phyloP scores from a whole-genome alignment of 257 asterid genomes.

The Paulownia fortunei region DNA sequence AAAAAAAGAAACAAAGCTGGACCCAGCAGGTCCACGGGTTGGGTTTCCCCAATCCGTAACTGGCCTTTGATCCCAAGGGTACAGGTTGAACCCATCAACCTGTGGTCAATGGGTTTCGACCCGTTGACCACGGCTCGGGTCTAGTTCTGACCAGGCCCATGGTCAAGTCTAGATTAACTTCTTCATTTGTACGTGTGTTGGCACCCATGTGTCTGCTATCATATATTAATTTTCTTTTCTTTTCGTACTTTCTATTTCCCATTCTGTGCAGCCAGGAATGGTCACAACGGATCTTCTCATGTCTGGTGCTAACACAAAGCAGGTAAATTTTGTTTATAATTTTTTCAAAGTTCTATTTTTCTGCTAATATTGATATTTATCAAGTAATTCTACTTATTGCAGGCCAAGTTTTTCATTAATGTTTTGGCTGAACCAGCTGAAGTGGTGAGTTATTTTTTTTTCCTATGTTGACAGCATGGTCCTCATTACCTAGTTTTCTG shows the following conservation, averaged over 20 bases:
- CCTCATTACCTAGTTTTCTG: neutral
- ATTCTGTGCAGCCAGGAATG: conserved; percentile 89
- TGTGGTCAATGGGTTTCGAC: too few relatives aligned
- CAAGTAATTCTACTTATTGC: conserved; percentile 30
- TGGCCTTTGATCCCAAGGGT: too few relatives aligned
- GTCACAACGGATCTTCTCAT: conserved; percentile 97
- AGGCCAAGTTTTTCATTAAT: conserved; percentile 98
- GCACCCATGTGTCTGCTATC: neutral
- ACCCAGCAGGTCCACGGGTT: too few relatives aligned
- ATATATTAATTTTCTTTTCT: neutral
- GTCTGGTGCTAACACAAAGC: conserved; percentile 96
- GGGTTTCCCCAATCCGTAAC: too few relatives aligned
- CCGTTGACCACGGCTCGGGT: too few relatives aligned
- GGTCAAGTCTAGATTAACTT: too few relatives aligned
- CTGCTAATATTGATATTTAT: conserved; percentile 21
- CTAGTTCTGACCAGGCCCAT: too few relatives aligned
- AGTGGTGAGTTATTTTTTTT: conserved; percentile 55
- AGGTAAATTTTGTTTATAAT: conserved; percentile 46
- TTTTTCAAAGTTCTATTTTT: neutral
- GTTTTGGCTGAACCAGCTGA: conserved; percentile 97
- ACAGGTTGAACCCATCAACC: too few relatives aligned
- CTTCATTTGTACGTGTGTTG: neutral
- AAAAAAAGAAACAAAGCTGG: too few relatives aligned
- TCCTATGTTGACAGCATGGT: neutral
- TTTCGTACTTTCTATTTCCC: neutral